These are phyloP conservation scores for Xylaria sp. DNA, from an alignment of 2,329 filamentous ascomycete species.

Conservation along the genomic window DNA sequence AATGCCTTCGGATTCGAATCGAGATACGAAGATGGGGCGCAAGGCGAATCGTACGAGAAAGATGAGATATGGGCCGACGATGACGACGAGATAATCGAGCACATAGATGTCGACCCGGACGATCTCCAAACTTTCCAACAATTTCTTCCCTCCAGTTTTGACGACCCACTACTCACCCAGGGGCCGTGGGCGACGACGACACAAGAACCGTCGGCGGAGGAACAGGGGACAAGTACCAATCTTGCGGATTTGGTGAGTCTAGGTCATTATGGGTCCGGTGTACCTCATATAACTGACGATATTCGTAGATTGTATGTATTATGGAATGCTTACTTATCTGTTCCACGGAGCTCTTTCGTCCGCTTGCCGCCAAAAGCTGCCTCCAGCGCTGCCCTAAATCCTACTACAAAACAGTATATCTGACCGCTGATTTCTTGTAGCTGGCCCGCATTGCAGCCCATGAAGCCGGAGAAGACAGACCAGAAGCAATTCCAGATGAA, in stretches of 20 bases:
- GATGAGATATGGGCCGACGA: constrained; percentile 79
- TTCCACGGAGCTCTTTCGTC: not conserved
- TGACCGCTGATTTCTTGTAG: constrained; percentile 17
- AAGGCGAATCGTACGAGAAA: constrained; percentile 60
- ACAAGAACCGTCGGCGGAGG: constrained; percentile 51
- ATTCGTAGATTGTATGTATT: constrained; percentile 32
- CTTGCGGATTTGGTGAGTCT: constrained; percentile 82
- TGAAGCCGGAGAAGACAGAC: constrained; percentile 72
- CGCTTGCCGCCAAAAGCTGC: not conserved
- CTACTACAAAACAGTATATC: not conserved
- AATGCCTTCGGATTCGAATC: constrained; percentile 85
- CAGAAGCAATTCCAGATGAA: constrained; percentile 70
- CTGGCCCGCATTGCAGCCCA: constrained; percentile 93
- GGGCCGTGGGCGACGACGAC: constrained; percentile 62
- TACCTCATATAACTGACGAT: constrained; percentile 12
- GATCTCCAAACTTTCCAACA: constrained; percentile 92
- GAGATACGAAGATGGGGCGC: constrained; percentile 73
- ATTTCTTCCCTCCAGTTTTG: constrained; percentile 76
- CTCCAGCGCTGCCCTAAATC: not conserved
- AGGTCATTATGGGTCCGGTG: not conserved
- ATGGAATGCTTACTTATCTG: not conserved
- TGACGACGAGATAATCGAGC: constrained; percentile 74
- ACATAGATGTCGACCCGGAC: constrained; percentile 84
- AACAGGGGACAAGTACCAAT: constrained; percentile 73
- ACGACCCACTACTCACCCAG: constrained; percentile 77